A percentile compares a stretch with the other conserved stretches of the same genome.
Conservation (phyloP, 345 rosid genomes). For the Lenwebbia sp. region DNA sequence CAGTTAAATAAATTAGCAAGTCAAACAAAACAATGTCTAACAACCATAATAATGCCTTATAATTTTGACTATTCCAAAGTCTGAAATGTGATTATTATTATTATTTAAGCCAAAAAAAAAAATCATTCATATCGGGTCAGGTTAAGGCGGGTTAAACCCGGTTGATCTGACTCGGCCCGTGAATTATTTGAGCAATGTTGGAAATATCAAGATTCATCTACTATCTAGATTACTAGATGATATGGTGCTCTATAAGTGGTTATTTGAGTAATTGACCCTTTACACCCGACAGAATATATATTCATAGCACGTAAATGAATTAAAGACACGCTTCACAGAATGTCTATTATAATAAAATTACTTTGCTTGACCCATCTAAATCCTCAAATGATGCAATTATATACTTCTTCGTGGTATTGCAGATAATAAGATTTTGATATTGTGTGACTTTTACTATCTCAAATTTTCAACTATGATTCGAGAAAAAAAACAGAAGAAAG, state of each 20-base stretch:
- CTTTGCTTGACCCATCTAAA: not conserved
- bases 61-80: too few species aligned
- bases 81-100: too few species aligned
- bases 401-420: too few species aligned
- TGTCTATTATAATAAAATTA: not conserved
- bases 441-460: not conserved
- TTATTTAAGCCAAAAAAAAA: too few species aligned
- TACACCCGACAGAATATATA: not conserved
- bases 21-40: too few species aligned
- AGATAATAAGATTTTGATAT: too few species aligned
- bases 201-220: not conserved
- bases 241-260: not conserved
- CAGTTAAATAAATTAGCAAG: too few species aligned
- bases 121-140: too few species aligned
- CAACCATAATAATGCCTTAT: too few species aligned
- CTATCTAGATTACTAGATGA: not conserved
- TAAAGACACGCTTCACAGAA: not conserved
- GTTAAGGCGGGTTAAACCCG: too few species aligned
- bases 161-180: not conserved
- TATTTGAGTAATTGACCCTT: not conserved
- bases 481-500: not conserved
- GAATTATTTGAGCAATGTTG: not conserved
- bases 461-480: not conserved
- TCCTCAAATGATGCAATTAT: too few species aligned
- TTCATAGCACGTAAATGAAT: not conserved